Base-by-base conservation (phyloP, 768 basidiomycete genomes). In the Podaxis mareebaensis region DNA sequence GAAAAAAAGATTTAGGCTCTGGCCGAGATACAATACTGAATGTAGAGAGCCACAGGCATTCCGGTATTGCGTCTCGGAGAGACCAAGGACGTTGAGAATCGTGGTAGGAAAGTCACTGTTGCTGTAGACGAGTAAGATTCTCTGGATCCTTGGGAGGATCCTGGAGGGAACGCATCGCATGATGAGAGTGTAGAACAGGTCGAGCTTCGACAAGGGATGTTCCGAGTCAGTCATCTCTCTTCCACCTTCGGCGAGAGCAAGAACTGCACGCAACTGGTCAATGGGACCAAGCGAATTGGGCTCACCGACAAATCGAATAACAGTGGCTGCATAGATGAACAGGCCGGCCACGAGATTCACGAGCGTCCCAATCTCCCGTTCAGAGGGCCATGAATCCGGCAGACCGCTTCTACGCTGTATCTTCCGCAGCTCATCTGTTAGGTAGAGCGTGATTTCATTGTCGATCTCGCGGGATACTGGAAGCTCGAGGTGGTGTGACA, bases 311-410 rank as follows among this genome's bases (percentile, higher is more conserved):
- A 51, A 66, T 17, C 53, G 58, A 12, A 58, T 54, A 38, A 58
- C 49, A 2, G 61, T 59, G 3, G 39, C 39, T 20, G 61, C 44
- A 26, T 44, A 62, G 26, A 63, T 63, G 36, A 20, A 66, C 3
- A 42, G 22, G 3, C 60, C 61, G 5, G 61, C 58, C 4, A 52
- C 44, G n/a, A 46, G 52, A 4, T 53, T 20, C 17, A 63, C 55
- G 4, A 62, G 52, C 1, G 15, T 46, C 8, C 51, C 36, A 3
- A 66, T 20, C 1, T 52, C 52, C 7, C 26, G 11, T 48, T 62
- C 38, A n/a, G 55, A 33, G 5, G 61, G 61, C 61, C 65, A 66
- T 28, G 65, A 57, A 33, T 53, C 40, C 17, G 42, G 58, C 4
- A 48, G 12, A 17, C 28, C 51, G 20, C 40, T 20, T 8, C 42